Base-by-base conservation (phyloP, 306 rosid genomes). In the Trifolium repens region DNA sequence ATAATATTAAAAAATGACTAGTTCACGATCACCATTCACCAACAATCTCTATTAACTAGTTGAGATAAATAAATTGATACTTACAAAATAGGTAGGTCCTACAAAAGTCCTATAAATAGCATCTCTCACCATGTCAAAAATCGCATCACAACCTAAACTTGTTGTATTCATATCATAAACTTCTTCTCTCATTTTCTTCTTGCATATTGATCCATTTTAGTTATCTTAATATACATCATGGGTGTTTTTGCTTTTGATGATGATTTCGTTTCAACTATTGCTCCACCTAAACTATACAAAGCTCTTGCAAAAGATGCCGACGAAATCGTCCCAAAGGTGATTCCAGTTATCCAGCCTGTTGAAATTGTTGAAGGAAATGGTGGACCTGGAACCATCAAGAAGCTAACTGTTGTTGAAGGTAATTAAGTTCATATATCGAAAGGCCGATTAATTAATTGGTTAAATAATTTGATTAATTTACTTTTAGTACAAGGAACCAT, bases 341-440 rank as follows among this genome's bases (percentile, higher is more conserved):
- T 60, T n/a, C 40, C 50, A 0, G 5, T 15, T 9, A 19, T 70
- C 50, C 73, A 82, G n/a, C 61, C 47, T 39, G 16, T 77, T 67
- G 86, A 84, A 54, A 34, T 53, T 40, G 13, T 87, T 47, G 80
- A 81, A 76, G 87, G 90, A 78, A 58, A 65, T 46, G 87, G 90
- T 11, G 84, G 87, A 0, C 81, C 77, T 1, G 86, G 90, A 39
- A 81, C 86, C 53, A 12, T 84, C 68, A 84, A 81, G 68, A 87
- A 87, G 62, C 2, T 81, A 22, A 57, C 79, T 3, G 9, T 5
- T 7, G 8, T 6, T 32, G 70, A 65, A 43, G 83, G 65, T 59
- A 59, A 58, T 26, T 58, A 13, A 59, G 2, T 7, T 39, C 42
- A 8, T 39, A 5, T 37, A 7, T 39, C 9, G 9, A 39, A 39